A percentile compares a stretch with the other conserved stretches of the same genome.
Conservation (phyloP, 148 eudicot genomes). For the Limonium bicolor region DNA sequence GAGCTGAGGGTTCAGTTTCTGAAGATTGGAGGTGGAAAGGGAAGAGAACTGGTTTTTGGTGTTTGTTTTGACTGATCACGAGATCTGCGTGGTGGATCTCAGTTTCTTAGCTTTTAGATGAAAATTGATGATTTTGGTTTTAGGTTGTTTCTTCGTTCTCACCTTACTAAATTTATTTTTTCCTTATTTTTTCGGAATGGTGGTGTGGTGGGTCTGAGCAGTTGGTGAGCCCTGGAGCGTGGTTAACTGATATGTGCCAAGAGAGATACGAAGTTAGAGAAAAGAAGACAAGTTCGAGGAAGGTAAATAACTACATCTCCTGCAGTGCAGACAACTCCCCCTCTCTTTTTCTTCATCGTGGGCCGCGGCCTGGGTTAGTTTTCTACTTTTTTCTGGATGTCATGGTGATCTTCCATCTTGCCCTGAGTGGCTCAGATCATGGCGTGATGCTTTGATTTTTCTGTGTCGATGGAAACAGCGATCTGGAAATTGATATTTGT, state of each 20-base stretch:
- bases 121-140: not conserved
- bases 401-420: not conserved
- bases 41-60: not conserved
- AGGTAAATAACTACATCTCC: conserved; percentile 33
- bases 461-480: not conserved
- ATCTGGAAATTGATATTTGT: not conserved
- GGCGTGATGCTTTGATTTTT: not conserved
- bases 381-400: not conserved
- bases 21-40: too few relatives aligned
- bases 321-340: too few relatives aligned
- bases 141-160: not conserved
- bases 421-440: not conserved
- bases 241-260: conserved; percentile 60
- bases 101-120: not conserved
- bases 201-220: conserved; percentile 12
- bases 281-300: conserved; percentile 67
- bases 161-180: not conserved
- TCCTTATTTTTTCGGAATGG: too few relatives aligned
- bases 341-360: not conserved
- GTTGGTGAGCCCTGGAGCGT: conserved; percentile 78
- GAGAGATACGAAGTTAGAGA: conserved; percentile 87
- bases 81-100: too few relatives aligned
- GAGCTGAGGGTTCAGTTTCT: not conserved
- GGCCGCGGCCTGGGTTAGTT: not conserved
- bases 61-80: not conserved